phyloP scores from a whole-genome alignment of 2,329 filamentous ascomycete genomes.

The Ophioceras dolichostomum region DNA sequence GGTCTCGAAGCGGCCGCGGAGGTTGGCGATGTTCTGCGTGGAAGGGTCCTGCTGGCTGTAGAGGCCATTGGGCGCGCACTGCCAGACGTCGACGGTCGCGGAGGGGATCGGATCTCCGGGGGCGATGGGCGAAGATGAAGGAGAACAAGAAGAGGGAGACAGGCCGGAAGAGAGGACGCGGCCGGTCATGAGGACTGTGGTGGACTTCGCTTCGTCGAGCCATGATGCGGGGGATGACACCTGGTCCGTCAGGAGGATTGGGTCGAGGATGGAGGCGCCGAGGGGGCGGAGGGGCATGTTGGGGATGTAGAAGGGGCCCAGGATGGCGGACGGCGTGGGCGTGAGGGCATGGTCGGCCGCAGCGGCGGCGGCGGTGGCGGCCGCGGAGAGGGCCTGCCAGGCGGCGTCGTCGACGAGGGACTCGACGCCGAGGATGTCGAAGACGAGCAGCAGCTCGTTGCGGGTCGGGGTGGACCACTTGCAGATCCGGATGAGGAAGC shows the following conservation, averaged over 20 bases:
- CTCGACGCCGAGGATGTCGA: conserved; percentile 57
- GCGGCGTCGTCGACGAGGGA: conserved; percentile 53
- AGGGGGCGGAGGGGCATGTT: conserved; percentile 46
- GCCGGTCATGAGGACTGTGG: conserved; percentile 45
- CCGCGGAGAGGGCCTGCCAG: conserved; percentile 33
- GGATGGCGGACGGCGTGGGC: conserved; percentile 50
- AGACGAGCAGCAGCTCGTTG: conserved; percentile 57
- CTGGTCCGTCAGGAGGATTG: conserved; percentile 30
- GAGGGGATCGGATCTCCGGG: too few species aligned
- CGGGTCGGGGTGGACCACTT: conserved; percentile 48
- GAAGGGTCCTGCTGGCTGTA: conserved; percentile 20
- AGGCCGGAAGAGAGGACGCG: conserved; percentile 32
- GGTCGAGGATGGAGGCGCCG: conserved; percentile 41
- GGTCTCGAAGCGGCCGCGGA: conserved; percentile 60
- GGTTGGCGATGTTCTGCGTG: conserved; percentile 60
- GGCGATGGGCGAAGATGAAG: too few species aligned
- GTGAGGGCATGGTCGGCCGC: too few species aligned
- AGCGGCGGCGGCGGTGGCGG: conserved; percentile 27
- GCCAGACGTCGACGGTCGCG: conserved; percentile 51
- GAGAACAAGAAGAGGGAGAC: too few species aligned
- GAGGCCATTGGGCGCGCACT: conserved; percentile 43
- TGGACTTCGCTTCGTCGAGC: too few species aligned
- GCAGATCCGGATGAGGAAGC: too few species aligned
- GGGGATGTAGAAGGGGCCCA: conserved; percentile 59
- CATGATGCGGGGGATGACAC: too few species aligned